Evolutionary conservation across 176 grass and related monocot genomes (phyloP).

Genomic region (Otatea glauca): DNA sequence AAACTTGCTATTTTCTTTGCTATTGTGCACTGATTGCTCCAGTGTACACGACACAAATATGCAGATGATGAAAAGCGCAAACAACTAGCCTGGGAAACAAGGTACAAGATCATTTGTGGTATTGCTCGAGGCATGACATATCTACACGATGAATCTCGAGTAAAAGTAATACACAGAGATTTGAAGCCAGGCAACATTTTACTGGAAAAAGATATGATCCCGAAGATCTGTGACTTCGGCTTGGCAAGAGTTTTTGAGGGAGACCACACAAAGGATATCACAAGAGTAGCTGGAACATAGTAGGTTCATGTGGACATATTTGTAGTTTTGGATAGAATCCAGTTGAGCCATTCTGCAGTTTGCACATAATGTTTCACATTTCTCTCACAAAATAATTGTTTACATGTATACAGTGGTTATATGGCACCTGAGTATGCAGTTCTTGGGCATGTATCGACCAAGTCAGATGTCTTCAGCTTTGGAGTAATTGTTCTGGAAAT

Average conservation of each 20-base stretch:
- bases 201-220: slow-evolving; percentile 67
- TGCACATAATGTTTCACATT: background rate
- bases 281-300: slow-evolving; percentile 79
- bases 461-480: slow-evolving; percentile 62
- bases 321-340: background rate
- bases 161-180: slow-evolving; percentile 70
- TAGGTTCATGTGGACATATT: background rate
- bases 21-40: background rate
- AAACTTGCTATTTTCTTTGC: background rate
- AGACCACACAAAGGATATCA: slow-evolving; percentile 57
- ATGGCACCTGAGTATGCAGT: slow-evolving; percentile 61
- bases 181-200: slow-evolving; percentile 76
- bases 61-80: slow-evolving; percentile 17
- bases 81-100: slow-evolving; percentile 56
- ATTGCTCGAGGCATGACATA: slow-evolving; percentile 67
- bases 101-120: slow-evolving; percentile 68
- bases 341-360: background rate
- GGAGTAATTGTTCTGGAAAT: slow-evolving; percentile 64
- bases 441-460: slow-evolving; percentile 53
- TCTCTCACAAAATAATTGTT: background rate
- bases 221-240: slow-evolving; percentile 74
- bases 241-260: slow-evolving; percentile 66
- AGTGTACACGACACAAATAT: background rate
- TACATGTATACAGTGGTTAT: slow-evolving; percentile 35
- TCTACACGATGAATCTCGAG: slow-evolving; percentile 63